Evolutionary conservation across 257 asterid genomes (phyloP), one percentile per base, ranked within the genome.

Genomic region (Buddleja alternifolia): DNA sequence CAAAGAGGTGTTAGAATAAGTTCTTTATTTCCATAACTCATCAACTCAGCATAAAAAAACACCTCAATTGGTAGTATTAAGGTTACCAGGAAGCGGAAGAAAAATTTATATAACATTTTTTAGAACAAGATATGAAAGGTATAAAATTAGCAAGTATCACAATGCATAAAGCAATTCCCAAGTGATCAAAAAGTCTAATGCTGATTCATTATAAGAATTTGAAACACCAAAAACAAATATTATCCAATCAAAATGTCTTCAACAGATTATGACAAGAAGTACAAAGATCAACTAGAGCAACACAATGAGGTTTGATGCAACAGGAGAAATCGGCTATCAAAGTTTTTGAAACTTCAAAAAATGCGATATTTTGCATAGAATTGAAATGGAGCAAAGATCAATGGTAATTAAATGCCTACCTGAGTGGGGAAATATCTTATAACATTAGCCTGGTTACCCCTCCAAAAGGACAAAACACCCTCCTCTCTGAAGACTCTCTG

Each of bases 371-470:
- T 29, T 3, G 10, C 47, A 32, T 6, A 47, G 21, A 58, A 50
- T 16, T 39, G 47, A 64, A 62, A 48, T 6, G n/a, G 42, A 64
- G 9, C 48, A 45, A 3, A 39, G 8, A 48, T 34, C 41, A 53
- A 6, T 36, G 8, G 17, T 6, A 53, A 65, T 47, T 66, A 41
- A 67, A 76, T 16, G 48, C 23, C 32, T 68, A 87, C 97, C 97
- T 93, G 96, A 61, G 97, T 93, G 10, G 99, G 97, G 79, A 93
- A 87, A 86, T 93, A 91, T 78, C 99, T 85, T 57, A 93, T 87
- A 73, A 90, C 81, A 77, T 93, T 93, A 76, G 97, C 99, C 77
- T 90, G 97, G 75, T 93, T 87, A 66, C 97, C 99, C 83, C 97
- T 87, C 99, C 99, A 94, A 66, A 89, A 86, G 66, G 97, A 83